These are phyloP conservation scores for Oryza glaberrima DNA, from an alignment of 176 grass and related monocot species.

Conservation along the genomic window DNA sequence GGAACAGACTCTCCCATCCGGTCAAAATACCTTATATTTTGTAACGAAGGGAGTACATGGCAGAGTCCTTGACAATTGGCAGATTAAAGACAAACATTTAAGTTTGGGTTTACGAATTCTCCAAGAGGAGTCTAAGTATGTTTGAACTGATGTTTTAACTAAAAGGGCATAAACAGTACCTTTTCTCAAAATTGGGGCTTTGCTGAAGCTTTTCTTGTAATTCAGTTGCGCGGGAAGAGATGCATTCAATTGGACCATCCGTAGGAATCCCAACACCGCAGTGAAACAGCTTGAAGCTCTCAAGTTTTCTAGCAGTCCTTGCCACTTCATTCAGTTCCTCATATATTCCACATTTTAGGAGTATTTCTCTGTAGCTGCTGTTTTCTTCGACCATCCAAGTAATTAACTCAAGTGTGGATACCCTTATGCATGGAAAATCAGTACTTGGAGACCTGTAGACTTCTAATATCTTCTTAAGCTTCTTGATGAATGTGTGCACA, in stretches of 20 bases:
- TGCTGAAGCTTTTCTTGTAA: slow-evolving; percentile 1
- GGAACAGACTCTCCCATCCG: too few relatives aligned
- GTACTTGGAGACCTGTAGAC: slow-evolving; percentile 25
- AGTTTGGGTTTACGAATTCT: background rate
- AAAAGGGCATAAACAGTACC: background rate
- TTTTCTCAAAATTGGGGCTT: slow-evolving; percentile 28
- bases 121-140: background rate
- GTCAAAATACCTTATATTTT: too few relatives aligned
- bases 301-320: slow-evolving; percentile 29
- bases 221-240: background rate
- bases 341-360: slow-evolving; percentile 38
- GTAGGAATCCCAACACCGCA: background rate
- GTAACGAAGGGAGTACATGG: too few relatives aligned
- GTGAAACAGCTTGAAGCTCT: slow-evolving; percentile 26
- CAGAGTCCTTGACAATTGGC: too few relatives aligned
- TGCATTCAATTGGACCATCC: background rate
- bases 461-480: slow-evolving; percentile 37
- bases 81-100: background rate
- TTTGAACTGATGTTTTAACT: too few relatives aligned
- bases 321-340: slow-evolving; percentile 31
- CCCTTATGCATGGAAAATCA: slow-evolving; percentile 40
- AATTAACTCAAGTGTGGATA: slow-evolving; percentile 36
- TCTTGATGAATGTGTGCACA: background rate
- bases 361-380: background rate
- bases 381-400: slow-evolving; percentile 24